These are phyloP conservation scores for Sclerotinia sclerotiorum DNA, from an alignment of 2,329 filamentous ascomycete species.

Conservation along the genomic window DNA sequence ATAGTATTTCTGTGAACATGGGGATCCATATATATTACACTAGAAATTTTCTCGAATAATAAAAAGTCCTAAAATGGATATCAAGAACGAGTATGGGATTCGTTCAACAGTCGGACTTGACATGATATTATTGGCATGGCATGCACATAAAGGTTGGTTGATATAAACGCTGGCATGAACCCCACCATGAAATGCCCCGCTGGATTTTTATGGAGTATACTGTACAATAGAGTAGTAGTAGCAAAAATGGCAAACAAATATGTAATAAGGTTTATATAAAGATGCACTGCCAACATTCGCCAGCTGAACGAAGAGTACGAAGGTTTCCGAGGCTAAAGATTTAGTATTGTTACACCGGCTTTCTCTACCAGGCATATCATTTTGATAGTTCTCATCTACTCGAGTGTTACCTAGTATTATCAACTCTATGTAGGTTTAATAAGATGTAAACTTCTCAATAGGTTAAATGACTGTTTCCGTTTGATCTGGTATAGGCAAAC, in stretches of 20 bases:
- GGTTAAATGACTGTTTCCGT: no score
- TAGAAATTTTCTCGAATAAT: neutral
- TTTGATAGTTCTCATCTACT: no score
- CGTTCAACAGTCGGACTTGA: no score
- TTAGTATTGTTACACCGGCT: no score
- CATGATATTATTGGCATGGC: neutral
- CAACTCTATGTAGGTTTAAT: no score
- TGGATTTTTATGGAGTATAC: neutral
- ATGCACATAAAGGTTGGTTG: neutral
- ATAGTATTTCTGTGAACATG: neutral
- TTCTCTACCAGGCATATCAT: no score
- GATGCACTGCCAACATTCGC: constrained; percentile 6
- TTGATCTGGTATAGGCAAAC: no score
- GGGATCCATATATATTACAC: neutral
- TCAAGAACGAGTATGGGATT: neutral
- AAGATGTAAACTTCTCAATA: no score
- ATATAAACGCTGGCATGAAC: neutral
- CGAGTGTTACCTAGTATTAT: no score
- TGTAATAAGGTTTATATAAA: neutral
- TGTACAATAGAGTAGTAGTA: neutral
- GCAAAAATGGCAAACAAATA: neutral
- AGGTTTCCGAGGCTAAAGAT: no score
- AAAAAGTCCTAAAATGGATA: neutral
- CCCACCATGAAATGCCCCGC: neutral
- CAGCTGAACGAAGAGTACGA: neutral